These are phyloP conservation scores for Pseudozyma flocculosa DNA, from an alignment of 1,284 basidiomycete genomes.

Conservation along the genomic window DNA sequence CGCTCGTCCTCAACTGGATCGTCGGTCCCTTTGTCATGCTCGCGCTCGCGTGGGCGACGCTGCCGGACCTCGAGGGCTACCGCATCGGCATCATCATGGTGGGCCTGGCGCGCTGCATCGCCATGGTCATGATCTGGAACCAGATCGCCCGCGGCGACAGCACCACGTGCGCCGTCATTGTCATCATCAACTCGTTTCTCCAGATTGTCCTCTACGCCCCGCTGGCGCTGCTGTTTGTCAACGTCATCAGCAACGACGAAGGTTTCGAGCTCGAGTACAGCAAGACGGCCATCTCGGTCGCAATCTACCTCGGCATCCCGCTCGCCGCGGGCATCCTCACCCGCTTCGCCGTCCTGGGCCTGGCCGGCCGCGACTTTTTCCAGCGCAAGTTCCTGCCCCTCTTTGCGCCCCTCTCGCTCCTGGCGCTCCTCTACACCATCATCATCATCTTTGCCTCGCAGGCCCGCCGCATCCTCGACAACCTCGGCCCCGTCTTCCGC, in stretches of 20 bases:
- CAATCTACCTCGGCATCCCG: conserved; percentile 67
- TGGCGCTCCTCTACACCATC: conserved; percentile 66
- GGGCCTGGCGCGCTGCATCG: conserved; percentile 63
- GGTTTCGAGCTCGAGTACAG: conserved; percentile 68
- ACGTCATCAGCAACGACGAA: conserved; percentile 63
- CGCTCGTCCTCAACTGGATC: conserved; percentile 78
- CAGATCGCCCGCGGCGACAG: conserved; percentile 72
- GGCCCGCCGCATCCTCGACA: conserved; percentile 56
- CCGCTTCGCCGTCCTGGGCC: conserved; percentile 64
- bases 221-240: conserved; percentile 73
- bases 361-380: conserved; percentile 63
- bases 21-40: conserved; percentile 76
- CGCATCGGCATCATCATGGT: conserved; percentile 65
- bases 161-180: conserved; percentile 73
- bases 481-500: conserved; percentile 39
- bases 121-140: conserved; percentile 63
- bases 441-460: conserved; percentile 75
- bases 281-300: conserved; percentile 71
- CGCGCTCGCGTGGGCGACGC: conserved; percentile 76
- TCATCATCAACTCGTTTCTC: conserved; percentile 65
- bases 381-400: conserved; percentile 67
- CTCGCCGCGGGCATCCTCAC: conserved; percentile 71
- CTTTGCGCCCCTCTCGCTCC: conserved; percentile 71
- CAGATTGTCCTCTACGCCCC: conserved; percentile 80
- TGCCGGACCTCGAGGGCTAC: conserved; percentile 66